Conservation (phyloP, 495 filamentous ascomycete genomes). For the Xylaria grammica region DNA sequence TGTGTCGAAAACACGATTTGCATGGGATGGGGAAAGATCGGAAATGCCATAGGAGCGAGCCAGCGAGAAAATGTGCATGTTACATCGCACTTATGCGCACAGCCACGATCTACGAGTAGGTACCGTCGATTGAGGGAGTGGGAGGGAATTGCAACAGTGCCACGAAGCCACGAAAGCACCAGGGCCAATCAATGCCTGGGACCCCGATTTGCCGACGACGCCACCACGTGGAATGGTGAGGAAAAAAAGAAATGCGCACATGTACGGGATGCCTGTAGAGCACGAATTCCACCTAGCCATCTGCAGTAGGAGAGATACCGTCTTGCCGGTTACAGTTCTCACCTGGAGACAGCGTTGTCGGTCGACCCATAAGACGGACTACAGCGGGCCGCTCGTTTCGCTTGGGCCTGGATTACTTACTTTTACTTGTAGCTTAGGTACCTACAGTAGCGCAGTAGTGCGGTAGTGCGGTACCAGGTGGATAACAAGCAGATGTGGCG, state of each 20-base stretch:
- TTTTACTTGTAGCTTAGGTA: neutral
- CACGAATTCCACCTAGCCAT: too few species aligned
- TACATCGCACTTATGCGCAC: slow-evolving; percentile 5
- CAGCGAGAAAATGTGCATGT: slow-evolving; percentile 5
- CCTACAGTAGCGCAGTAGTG: neutral
- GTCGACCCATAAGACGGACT: neutral
- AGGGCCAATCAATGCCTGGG: neutral
- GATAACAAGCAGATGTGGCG: neutral
- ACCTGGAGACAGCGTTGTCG: neutral
- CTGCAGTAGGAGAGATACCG: neutral
- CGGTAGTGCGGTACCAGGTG: neutral
- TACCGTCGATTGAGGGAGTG: too few species aligned
- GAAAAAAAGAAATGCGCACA: too few species aligned
- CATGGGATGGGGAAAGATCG: neutral
- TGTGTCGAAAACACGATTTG: neutral
- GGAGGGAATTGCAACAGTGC: slow-evolving; percentile 11
- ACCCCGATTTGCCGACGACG: neutral
- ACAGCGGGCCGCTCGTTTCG: neutral
- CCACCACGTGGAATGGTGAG: slow-evolving; percentile 24
- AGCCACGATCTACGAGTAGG: slow-evolving; percentile 17
- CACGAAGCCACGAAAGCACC: neutral
- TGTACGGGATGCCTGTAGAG: too few species aligned
- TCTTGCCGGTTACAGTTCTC: neutral
- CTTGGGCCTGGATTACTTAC: neutral
- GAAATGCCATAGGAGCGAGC: slow-evolving; percentile 11